Percentiles rank a stretch among this genome's conserved stretches.
Conservation (phyloP, 257 asterid genomes). For the Solanum sejunctum region DNA sequence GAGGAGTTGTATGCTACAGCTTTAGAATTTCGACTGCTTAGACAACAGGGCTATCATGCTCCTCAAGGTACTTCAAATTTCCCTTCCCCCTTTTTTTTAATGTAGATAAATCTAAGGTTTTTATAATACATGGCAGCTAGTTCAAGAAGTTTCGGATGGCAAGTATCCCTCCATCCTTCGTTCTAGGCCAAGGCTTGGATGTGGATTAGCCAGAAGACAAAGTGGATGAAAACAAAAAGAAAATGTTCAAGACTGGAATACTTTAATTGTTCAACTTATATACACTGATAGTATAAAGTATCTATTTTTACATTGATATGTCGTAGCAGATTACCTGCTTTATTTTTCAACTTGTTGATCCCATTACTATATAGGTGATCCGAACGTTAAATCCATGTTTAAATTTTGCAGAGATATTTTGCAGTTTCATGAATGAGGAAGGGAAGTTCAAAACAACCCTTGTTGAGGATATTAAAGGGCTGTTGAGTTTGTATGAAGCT, state of each 20-base stretch:
- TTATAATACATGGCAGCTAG: neutral
- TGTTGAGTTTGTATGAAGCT: conserved; percentile 24
- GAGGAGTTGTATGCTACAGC: conserved; percentile 7
- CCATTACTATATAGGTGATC: neutral
- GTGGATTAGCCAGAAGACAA: neutral
- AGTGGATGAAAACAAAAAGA: no score
- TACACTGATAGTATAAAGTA: neutral
- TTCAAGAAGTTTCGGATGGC: no score
- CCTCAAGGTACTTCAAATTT: conserved; percentile 4
- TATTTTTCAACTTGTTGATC: neutral
- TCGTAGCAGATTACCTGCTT: neutral
- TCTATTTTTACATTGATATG: neutral
- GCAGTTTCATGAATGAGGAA: conserved; percentile 8
- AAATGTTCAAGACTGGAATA: neutral
- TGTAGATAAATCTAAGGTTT: neutral
- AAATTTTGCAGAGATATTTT: conserved; percentile 12
- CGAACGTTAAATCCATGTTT: neutral
- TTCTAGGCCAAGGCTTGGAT: neutral
- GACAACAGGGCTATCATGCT: conserved; percentile 13
- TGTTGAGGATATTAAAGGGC: conserved; percentile 6
- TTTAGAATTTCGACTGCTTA: conserved; percentile 15
- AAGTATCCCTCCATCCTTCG: neutral
- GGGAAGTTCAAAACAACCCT: conserved; percentile 4
- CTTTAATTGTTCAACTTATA: neutral
- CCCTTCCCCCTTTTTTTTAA: neutral